phyloP scores from a whole-genome alignment of 345 rosid genomes.

The Hibiscus mutabilis region DNA sequence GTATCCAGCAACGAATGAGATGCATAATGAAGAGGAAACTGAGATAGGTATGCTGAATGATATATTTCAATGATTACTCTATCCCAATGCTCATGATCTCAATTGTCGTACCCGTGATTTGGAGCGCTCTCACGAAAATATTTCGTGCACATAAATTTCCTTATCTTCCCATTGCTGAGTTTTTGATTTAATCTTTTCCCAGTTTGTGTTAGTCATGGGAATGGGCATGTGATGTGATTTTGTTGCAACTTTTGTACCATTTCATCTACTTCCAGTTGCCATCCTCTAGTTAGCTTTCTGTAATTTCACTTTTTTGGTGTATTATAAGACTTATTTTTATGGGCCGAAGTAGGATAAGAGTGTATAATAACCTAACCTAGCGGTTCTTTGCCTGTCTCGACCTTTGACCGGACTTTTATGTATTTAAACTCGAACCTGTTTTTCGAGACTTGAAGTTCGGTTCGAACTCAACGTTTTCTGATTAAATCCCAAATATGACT shows the following conservation, averaged over 20 bases:
- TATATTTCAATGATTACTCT: not conserved
- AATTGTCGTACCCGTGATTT: not conserved
- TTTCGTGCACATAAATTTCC: not conserved
- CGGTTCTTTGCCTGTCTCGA: too few species aligned
- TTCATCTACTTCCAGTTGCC: too few species aligned
- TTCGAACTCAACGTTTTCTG: too few species aligned
- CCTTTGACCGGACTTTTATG: too few species aligned
- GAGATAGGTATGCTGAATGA: not conserved
- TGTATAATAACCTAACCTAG: not conserved
- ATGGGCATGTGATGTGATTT: not conserved
- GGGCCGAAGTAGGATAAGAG: not conserved
- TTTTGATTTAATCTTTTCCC: not conserved
- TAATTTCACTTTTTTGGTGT: not conserved
- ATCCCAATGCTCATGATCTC: not conserved
- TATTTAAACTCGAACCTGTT: too few species aligned
- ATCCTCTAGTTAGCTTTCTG: too few species aligned
- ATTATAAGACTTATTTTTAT: too few species aligned
- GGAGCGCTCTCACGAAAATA: not conserved
- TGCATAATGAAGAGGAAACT: not conserved
- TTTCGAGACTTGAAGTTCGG: too few species aligned
- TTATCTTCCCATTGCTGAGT: not conserved
- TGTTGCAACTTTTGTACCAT: not conserved
- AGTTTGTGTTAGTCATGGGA: not conserved
- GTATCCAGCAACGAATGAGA: not conserved
- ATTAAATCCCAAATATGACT: too few species aligned